phyloP scores from a whole-genome alignment of 2,329 filamentous ascomycete genomes.

The Didymellaceae sp. region DNA sequence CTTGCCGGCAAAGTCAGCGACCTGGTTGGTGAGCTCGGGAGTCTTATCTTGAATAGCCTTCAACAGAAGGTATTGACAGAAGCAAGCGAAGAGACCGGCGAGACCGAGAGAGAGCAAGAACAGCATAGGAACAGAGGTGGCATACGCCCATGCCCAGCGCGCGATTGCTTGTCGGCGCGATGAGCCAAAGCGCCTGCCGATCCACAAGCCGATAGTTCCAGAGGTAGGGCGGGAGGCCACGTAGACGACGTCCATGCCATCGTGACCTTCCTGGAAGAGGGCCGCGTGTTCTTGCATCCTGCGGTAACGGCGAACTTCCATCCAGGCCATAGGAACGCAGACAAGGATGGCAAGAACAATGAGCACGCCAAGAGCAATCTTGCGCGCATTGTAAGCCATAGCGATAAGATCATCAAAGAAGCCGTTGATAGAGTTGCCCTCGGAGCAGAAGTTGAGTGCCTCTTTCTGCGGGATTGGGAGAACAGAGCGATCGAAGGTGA shows the following conservation, averaged over 20 bases:
- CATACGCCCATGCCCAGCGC: constrained; percentile 85
- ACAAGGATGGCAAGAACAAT: constrained; percentile 72
- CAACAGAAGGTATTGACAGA: constrained; percentile 83
- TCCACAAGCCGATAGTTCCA: constrained; percentile 72
- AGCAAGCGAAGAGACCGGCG: constrained; percentile 80
- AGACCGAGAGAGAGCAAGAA: constrained; percentile 84
- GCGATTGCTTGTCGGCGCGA: constrained; percentile 72
- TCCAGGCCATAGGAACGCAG: constrained; percentile 79
- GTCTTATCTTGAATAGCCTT: constrained; percentile 75
- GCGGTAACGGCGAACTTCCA: constrained; percentile 80
- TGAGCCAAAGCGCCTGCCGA: constrained; percentile 69
- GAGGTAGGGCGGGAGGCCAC: constrained; percentile 83
- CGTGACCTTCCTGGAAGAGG: constrained; percentile 71
- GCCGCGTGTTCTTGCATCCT: constrained; percentile 72
- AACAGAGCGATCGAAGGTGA: constrained; percentile 76
- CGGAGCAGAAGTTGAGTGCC: constrained; percentile 83
- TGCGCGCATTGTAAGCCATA: constrained; percentile 71
- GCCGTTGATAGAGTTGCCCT: constrained; percentile 78
- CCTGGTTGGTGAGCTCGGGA: constrained; percentile 74
- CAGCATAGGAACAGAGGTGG: constrained; percentile 83
- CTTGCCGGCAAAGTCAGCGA: constrained; percentile 79
- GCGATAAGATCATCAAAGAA: constrained; percentile 80
- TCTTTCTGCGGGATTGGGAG: constrained; percentile 88
- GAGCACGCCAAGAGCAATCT: constrained; percentile 78
- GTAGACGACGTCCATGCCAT: constrained; percentile 88